A percentile compares a stretch with the other conserved stretches of the same genome.
These are phyloP conservation scores for Flaveria trinervia DNA, from an alignment of 129 eudicot species.

Conservation along the genomic window DNA sequence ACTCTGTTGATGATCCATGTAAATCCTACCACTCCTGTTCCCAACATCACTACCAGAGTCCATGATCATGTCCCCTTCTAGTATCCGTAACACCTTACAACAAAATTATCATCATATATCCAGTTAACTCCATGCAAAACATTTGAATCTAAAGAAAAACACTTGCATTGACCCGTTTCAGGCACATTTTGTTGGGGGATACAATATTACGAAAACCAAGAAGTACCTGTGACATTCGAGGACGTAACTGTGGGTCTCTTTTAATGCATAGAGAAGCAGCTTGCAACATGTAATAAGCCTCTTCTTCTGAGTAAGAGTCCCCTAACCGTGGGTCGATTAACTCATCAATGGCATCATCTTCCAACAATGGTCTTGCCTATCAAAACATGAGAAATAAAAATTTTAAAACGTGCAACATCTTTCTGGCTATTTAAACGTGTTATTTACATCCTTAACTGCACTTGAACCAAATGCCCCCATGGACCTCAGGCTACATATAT, in stretches of 20 bases:
- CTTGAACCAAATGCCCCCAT: neutral
- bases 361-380: slow-evolving; percentile 93
- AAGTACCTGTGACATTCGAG: slow-evolving; percentile 97
- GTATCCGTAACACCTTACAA: slow-evolving; percentile 79
- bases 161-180: neutral
- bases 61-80: slow-evolving; percentile 84
- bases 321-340: slow-evolving; percentile 76
- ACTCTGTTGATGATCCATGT: slow-evolving; percentile 49
- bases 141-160: neutral
- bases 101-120: neutral
- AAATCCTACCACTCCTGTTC: slow-evolving; percentile 67
- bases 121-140: neutral
- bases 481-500: neutral
- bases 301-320: slow-evolving; percentile 65
- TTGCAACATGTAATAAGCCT: slow-evolving; percentile 82
- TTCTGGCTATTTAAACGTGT: neutral
- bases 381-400: slow-evolving; percentile 11
- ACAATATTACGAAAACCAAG: neutral
- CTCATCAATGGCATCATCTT: slow-evolving; percentile 68
- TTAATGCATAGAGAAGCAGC: slow-evolving; percentile 92
- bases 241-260: slow-evolving; percentile 86
- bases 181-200: neutral
- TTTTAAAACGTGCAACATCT: neutral
- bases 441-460: neutral
- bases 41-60: slow-evolving; percentile 69